Base-by-base conservation (phyloP, 1,139 yeast genomes). In the Zygoascus meyerae region DNA sequence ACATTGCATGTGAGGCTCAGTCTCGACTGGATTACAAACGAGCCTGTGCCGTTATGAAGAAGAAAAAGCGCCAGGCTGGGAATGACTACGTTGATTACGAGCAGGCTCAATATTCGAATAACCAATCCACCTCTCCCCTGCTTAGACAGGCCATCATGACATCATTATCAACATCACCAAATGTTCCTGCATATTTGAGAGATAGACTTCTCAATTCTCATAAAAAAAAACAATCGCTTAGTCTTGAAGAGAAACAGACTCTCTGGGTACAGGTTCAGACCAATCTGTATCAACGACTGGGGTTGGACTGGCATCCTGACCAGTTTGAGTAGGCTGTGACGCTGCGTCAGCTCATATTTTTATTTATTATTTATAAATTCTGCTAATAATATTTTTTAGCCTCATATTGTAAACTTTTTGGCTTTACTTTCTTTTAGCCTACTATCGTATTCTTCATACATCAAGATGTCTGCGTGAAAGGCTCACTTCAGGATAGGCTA, bases 1-100 rank as follows among this genome's bases (percentile, higher is more conserved):
- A 79, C 59, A 68, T 81, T 32, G 86, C 79, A 2, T 83, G 83
- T 42, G 87, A 81, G 58, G 81, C 82, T 10, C 86, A 81, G 58
- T 80, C 85, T 55, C 70, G 85, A 29, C 65, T 67, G 37, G 84
- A 81, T 57, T 81, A 77, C 59, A 77, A 76, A 55, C 66, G 67
- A 48, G 63, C 67, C 28, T 75, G 80, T 53, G 62, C 70, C 30
- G 68, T 55, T 34, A 50, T 63, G 45, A 67, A 73, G 53, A 64
- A 64, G 52, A 71, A 72, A 55, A 72, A 67, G 53, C 65, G 66
- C 59, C 66, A 68, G 39, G 41, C 32, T 16, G 36, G 41, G n/a
- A 36, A 32, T 15, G 37, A 37, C 14, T 40, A 30, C 14, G 42
- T 45, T 32, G 36, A 31, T 18, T 35, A 36, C 12, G 40, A 33